Conservation (phyloP, 2,329 filamentous ascomycete genomes). For the Septoria linicola region DNA sequence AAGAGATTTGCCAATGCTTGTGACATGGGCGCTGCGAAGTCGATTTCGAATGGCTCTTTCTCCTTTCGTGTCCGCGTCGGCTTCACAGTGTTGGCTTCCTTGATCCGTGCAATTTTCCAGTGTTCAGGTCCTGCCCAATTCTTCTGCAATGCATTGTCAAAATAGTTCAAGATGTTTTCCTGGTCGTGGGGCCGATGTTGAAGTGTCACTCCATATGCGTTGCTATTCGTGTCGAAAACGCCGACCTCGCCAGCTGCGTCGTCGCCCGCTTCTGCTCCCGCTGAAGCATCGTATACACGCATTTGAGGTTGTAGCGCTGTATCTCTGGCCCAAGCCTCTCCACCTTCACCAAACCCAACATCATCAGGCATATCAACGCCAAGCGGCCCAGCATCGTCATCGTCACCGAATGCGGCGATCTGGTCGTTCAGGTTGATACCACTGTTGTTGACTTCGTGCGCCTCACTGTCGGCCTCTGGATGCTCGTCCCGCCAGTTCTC, state of each 20-base stretch:
- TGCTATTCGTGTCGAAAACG: conserved; percentile 60
- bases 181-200: conserved; percentile 67
- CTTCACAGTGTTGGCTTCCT: conserved; percentile 61
- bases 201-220: conserved; percentile 77
- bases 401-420: conserved; percentile 49
- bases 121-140: conserved; percentile 99
- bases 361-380: conserved; percentile 61
- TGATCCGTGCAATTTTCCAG: conserved; percentile 95
- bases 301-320: conserved; percentile 84
- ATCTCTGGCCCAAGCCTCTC: conserved; percentile 91
- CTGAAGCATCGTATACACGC: conserved; percentile 67
- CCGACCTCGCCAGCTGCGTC: conserved; percentile 48
- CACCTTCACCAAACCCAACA: conserved; percentile 89
- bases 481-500: conserved; percentile 77
- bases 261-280: conserved; percentile 55
- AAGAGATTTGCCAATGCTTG: conserved; percentile 70
- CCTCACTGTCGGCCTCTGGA: conserved; percentile 55
- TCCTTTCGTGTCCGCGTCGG: conserved; percentile 81
- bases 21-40: conserved; percentile 77
- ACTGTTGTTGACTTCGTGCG: conserved; percentile 52
- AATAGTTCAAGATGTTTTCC: conserved; percentile 96
- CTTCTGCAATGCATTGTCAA: conserved; percentile 92
- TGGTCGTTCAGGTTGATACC: conserved; percentile 49
- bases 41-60: conserved; percentile 93
- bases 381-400: conserved; percentile 73